Evolutionary conservation across 2,329 filamentous ascomycete genomes (phyloP).

Genomic region (Metarhizium guizhouense): DNA sequence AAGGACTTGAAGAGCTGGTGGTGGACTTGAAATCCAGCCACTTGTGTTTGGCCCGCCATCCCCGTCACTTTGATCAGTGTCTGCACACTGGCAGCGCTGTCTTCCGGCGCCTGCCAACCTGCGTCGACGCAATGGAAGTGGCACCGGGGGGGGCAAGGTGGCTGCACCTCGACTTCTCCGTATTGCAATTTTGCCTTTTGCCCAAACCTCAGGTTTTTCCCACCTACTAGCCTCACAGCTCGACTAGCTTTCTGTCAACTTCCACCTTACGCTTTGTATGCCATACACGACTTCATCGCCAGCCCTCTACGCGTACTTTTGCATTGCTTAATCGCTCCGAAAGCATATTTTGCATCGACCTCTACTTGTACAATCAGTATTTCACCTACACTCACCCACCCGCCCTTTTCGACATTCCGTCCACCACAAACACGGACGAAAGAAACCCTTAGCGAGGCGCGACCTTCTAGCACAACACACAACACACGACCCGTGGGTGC

Average conservation of each 20-base stretch:
- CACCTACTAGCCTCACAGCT: constrained; percentile 11
- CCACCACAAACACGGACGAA: constrained; percentile 4
- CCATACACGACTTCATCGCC: constrained; percentile 1
- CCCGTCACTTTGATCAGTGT: not conserved
- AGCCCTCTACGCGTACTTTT: constrained; percentile 5
- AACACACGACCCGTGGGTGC: not conserved
- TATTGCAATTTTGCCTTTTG: constrained; percentile 23
- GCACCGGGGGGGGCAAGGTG: too few relatives aligned
- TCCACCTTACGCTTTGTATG: constrained; percentile 8
- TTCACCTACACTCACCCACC: not conserved
- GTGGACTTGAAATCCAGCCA: not conserved
- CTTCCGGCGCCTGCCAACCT: constrained; percentile 7
- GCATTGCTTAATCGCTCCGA: constrained; percentile 5
- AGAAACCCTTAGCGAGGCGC: not conserved
- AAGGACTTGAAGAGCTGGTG: not conserved
- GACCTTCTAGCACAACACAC: not conserved
- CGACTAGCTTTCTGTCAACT: constrained; percentile 10
- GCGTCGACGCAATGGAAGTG: too few relatives aligned
- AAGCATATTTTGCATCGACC: constrained; percentile 4
- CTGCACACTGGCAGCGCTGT: not conserved
- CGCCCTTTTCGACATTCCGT: constrained; percentile 1
- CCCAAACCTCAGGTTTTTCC: constrained; percentile 25
- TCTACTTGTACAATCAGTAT: constrained; percentile 1
- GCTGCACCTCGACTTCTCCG: constrained; percentile 1
- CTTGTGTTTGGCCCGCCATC: not conserved